These are phyloP conservation scores for Talaromyces liani DNA, from an alignment of 495 filamentous ascomycete genomes.

Conservation along the genomic window DNA sequence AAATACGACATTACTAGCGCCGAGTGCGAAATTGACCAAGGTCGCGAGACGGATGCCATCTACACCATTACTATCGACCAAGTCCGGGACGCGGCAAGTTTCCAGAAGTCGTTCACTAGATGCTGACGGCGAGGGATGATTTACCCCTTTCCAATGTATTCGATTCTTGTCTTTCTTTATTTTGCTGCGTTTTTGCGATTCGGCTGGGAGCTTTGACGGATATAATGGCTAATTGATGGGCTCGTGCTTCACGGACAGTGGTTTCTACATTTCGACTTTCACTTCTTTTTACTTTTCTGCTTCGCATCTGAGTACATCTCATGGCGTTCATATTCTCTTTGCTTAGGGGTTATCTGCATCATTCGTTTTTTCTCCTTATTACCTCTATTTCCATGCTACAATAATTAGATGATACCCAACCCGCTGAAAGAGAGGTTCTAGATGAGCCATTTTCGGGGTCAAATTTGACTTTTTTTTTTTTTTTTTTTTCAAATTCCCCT, in stretches of 20 bases:
- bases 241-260: too few relatives aligned
- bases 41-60: slow-evolving; percentile 29
- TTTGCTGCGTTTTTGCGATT: neutral
- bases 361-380: slow-evolving; percentile 9
- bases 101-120: slow-evolving; percentile 27
- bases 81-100: slow-evolving; percentile 17
- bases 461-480: neutral
- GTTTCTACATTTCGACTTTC: too few relatives aligned
- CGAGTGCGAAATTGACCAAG: slow-evolving; percentile 14
- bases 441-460: neutral
- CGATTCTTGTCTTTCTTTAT: neutral
- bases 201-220: neutral
- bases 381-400: slow-evolving; percentile 3
- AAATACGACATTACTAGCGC: neutral
- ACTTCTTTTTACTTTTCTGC: neutral
- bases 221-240: neutral
- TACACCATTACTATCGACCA: slow-evolving; percentile 24
- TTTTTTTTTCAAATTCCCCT: neutral
- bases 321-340: neutral
- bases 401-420: slow-evolving; percentile 9
- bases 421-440: slow-evolving; percentile 1
- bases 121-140: slow-evolving; percentile 20
- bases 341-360: neutral
- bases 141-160: neutral
- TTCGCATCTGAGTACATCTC: neutral